These are phyloP conservation scores for Globisporangium cederbergense DNA, from an alignment of 352 stramenopile genomes.

Conservation along the genomic window DNA sequence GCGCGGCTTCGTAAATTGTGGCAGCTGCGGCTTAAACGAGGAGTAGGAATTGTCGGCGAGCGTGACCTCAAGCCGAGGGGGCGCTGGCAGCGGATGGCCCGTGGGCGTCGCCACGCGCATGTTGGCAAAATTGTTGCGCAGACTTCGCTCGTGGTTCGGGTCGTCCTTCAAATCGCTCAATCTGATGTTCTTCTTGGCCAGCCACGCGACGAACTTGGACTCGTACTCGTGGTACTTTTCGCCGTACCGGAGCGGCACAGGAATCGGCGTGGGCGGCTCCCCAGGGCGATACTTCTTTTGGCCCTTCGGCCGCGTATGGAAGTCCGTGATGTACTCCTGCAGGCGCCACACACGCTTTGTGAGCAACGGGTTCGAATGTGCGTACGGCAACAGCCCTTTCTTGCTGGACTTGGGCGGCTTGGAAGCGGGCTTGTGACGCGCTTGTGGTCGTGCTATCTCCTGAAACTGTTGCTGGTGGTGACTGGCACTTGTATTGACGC, in stretches of 20 bases:
- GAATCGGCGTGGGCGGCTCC: constrained; percentile 12
- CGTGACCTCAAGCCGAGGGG: background rate
- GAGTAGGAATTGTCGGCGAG: background rate
- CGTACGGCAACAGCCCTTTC: background rate
- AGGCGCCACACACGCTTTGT: constrained; percentile 3
- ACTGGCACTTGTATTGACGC: background rate
- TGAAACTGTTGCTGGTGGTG: background rate
- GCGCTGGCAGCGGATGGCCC: background rate
- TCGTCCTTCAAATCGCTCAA: constrained; percentile 8
- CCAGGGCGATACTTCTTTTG: background rate
- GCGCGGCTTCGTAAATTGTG: background rate
- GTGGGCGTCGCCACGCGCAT: constrained; percentile 3
- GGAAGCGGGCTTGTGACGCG: background rate
- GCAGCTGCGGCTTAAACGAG: background rate
- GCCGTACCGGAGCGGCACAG: constrained; percentile 12
- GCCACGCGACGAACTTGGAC: constrained; percentile 17
- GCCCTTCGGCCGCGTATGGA: background rate
- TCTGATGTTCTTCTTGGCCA: constrained; percentile 2
- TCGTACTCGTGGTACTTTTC: constrained; percentile 22
- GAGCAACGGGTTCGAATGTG: constrained; percentile 6
- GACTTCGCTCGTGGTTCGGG: constrained; percentile 12
- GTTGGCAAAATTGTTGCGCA: constrained; percentile 19
- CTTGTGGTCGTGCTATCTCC: background rate
- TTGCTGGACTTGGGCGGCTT: constrained; percentile 8
- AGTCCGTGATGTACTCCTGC: constrained; percentile 5